Conservation (phyloP, 352 stramenopile genomes). For the Lagenidium giganteum region DNA sequence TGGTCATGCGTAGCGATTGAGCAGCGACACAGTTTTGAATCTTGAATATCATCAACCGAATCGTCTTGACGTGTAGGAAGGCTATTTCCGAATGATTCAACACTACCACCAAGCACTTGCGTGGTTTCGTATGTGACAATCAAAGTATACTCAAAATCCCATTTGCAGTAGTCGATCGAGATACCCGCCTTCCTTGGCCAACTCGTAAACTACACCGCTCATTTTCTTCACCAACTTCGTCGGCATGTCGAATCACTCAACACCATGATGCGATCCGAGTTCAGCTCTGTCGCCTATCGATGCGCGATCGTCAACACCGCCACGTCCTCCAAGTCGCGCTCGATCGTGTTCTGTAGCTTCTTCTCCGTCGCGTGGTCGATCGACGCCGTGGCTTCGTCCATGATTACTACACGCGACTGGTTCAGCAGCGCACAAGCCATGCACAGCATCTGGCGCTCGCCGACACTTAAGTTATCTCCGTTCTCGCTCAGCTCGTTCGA, state of each 20-base stretch:
- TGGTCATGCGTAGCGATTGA: no score
- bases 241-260: constrained; percentile 86
- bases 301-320: constrained; percentile 91
- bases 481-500: constrained; percentile 46
- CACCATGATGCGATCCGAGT: constrained; percentile 79
- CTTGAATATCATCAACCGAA: no score
- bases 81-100: no score
- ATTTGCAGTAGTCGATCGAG: no score
- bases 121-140: no score
- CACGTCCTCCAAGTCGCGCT: no score
- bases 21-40: no score
- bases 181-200: constrained; percentile 19
- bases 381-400: constrained; percentile 47
- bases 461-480: constrained; percentile 89
- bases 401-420: constrained; percentile 86
- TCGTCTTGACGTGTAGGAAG: no score
- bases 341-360: constrained; percentile 52
- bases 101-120: no score
- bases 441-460: no score
- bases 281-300: constrained; percentile 83
- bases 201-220: constrained; percentile 22
- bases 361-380: constrained; percentile 36
- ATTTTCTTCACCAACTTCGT: constrained; percentile 44
- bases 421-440: no score
- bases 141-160: no score